Percentiles rank a stretch among this genome's conserved stretches.
These are phyloP conservation scores for Pinguiococcus pyrenoidosus DNA, from an alignment of 108 stramenopile genomes.

Conservation along the genomic window DNA sequence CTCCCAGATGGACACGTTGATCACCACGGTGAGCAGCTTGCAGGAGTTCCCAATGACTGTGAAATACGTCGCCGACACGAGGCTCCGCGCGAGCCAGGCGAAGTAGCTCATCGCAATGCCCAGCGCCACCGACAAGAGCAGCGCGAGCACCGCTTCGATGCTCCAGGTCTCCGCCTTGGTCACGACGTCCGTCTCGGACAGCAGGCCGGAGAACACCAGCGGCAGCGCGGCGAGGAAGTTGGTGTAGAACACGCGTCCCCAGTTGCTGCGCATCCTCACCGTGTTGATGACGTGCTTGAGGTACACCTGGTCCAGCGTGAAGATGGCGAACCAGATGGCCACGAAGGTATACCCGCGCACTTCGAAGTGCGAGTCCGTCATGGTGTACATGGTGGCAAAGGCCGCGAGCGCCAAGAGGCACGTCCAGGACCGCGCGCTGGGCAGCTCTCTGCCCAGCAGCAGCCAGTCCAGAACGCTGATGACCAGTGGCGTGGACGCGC, in stretches of 20 bases:
- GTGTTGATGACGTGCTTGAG: slow-evolving; percentile 71
- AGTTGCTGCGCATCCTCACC: slow-evolving; percentile 53
- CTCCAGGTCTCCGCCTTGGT: slow-evolving; percentile 17
- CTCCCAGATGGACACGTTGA: slow-evolving; percentile 70
- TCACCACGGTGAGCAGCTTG: slow-evolving; percentile 65
- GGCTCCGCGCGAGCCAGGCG: slow-evolving; percentile 49
- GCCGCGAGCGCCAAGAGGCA: slow-evolving; percentile 44
- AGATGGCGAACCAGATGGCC: slow-evolving; percentile 50
- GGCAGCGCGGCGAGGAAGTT: slow-evolving; percentile 69
- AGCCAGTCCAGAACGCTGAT: slow-evolving; percentile 58
- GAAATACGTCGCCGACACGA: slow-evolving; percentile 75
- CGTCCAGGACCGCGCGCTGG: slow-evolving; percentile 45
- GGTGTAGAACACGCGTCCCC: slow-evolving; percentile 73
- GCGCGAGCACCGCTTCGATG: slow-evolving; percentile 21
- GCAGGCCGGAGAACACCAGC: slow-evolving; percentile 48
- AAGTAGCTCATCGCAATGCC: slow-evolving; percentile 51
- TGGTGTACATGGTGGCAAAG: slow-evolving; percentile 56
- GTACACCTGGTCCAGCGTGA: slow-evolving; percentile 72
- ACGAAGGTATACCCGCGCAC: slow-evolving; percentile 42
- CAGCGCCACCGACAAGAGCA: slow-evolving; percentile 34
- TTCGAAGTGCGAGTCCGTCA: slow-evolving; percentile 59
- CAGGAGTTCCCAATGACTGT: slow-evolving; percentile 51
- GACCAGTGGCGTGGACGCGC: slow-evolving; percentile 58
- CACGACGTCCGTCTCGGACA: slow-evolving; percentile 44
- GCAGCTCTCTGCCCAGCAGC: slow-evolving; percentile 58